Evolutionary conservation across 2,329 filamentous ascomycete genomes (phyloP).

Genomic region (Laburnicola sp.): DNA sequence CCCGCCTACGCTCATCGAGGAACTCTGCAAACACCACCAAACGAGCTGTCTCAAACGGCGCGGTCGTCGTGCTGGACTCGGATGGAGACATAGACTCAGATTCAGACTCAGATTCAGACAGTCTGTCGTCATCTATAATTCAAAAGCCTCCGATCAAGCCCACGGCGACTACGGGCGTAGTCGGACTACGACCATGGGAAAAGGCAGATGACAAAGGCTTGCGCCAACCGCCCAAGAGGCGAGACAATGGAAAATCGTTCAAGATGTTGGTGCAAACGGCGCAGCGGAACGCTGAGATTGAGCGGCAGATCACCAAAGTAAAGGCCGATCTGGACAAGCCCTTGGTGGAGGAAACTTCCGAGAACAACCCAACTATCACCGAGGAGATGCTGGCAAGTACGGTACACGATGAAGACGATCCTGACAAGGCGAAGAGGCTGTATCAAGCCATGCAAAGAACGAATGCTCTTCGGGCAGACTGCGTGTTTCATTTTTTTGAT

Average conservation of each 20-base stretch:
- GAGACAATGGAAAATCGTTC: slow-evolving; percentile 23
- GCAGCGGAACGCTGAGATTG: slow-evolving; percentile 27
- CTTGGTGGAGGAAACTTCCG: slow-evolving; percentile 18
- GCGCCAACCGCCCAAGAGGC: slow-evolving; percentile 25
- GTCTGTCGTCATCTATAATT: no score
- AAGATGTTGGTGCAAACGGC: slow-evolving; percentile 28
- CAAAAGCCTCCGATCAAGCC: slow-evolving; percentile 16
- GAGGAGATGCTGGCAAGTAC: slow-evolving; percentile 33
- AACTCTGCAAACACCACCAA: slow-evolving; percentile 47
- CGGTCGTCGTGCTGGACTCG: slow-evolving; percentile 61
- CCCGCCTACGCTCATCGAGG: no score
- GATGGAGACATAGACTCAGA: slow-evolving; percentile 68
- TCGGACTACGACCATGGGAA: slow-evolving; percentile 7
- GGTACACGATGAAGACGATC: slow-evolving; percentile 69
- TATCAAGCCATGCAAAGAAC: slow-evolving; percentile 63
- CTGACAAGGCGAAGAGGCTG: slow-evolving; percentile 62
- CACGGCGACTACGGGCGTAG: slow-evolving; percentile 11
- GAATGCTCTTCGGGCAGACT: slow-evolving; percentile 59
- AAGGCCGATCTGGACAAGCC: slow-evolving; percentile 32
- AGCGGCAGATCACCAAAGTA: slow-evolving; percentile 29
- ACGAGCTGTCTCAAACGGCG: slow-evolving; percentile 58
- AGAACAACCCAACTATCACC: slow-evolving; percentile 15
- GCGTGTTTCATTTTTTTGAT: slow-evolving; percentile 60
- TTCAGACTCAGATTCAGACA: slow-evolving; percentile 58
- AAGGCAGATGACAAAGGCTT: slow-evolving; percentile 23